These are phyloP conservation scores for Magnaporthales sp. DNA, from an alignment of 2,329 filamentous ascomycete genomes.

Conservation along the genomic window DNA sequence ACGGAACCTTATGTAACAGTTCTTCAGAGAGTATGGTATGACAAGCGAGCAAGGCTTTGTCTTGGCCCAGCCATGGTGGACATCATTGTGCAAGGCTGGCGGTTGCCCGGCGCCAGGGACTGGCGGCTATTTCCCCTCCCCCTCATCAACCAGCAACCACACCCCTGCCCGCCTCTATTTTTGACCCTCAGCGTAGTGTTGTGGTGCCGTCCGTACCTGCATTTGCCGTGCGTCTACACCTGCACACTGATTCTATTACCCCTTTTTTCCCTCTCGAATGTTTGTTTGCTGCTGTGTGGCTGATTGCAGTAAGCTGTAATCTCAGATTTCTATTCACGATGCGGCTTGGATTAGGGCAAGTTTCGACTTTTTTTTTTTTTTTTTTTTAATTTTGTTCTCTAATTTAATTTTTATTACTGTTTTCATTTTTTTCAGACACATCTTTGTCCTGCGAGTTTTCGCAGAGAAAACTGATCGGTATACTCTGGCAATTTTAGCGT, in stretches of 20 bases:
- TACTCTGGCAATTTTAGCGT: neutral
- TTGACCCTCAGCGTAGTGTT: neutral
- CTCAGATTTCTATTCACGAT: neutral
- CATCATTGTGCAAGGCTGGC: slow-evolving; percentile 5
- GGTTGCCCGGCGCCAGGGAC: neutral
- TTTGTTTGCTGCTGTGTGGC: neutral
- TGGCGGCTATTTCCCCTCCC: slow-evolving; percentile 1
- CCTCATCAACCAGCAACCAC: slow-evolving; percentile 1
- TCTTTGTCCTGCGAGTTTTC: neutral
- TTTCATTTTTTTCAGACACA: neutral
- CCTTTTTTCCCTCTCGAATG: neutral
- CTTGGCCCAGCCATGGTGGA: neutral
- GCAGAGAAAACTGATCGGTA: neutral
- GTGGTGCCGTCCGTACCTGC: neutral
- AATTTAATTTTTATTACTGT: neutral
- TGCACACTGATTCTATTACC: neutral
- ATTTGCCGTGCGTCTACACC: neutral
- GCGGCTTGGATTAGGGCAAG: neutral
- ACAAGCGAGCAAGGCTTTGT: neutral
- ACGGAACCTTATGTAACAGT: neutral
- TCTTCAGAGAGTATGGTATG: neutral
- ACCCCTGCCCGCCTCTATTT: slow-evolving; percentile 1
- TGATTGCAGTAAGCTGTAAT: neutral
- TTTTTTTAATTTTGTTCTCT: too few relatives aligned
- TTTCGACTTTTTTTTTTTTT: neutral